These are phyloP conservation scores for Rugosomyces carneus DNA, from an alignment of 1,284 basidiomycete species.

Conservation along the genomic window DNA sequence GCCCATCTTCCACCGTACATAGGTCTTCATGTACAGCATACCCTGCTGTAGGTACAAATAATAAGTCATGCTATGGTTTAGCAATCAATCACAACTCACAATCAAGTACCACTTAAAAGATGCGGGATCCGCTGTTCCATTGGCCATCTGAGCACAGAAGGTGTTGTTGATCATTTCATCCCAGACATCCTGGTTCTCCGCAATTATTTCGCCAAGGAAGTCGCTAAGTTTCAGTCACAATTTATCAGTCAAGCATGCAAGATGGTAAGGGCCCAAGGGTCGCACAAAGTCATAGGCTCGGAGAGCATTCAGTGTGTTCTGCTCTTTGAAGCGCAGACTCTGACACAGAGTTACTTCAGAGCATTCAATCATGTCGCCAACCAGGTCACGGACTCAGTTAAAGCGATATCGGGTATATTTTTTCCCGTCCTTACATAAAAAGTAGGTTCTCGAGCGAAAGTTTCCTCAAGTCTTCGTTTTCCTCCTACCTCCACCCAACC, in stretches of 20 bases:
- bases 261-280: not conserved
- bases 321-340: too few relatives aligned
- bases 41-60: not conserved
- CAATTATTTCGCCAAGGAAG: constrained; percentile 1
- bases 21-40: constrained; percentile 1
- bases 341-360: too few relatives aligned
- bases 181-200: constrained; percentile 1
- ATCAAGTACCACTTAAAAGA: constrained; percentile 3
- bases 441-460: too few relatives aligned
- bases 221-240: not conserved
- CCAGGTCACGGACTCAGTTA: too few relatives aligned
- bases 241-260: not conserved
- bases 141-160: not conserved
- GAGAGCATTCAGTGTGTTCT: too few relatives aligned
- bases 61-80: not conserved
- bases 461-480: too few relatives aligned
- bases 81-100: not conserved
- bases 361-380: too few relatives aligned
- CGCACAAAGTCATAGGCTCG: too few relatives aligned
- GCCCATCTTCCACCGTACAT: constrained; percentile 1
- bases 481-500: too few relatives aligned
- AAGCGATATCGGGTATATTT: too few relatives aligned
- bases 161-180: constrained; percentile 1
- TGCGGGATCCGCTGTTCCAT: not conserved
- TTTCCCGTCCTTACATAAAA: too few relatives aligned